Evolutionary conservation across 164 flowering plant genomes (phyloP), one percentile per base, ranked within the genome.

Genomic region (Aristolochia contorta): DNA sequence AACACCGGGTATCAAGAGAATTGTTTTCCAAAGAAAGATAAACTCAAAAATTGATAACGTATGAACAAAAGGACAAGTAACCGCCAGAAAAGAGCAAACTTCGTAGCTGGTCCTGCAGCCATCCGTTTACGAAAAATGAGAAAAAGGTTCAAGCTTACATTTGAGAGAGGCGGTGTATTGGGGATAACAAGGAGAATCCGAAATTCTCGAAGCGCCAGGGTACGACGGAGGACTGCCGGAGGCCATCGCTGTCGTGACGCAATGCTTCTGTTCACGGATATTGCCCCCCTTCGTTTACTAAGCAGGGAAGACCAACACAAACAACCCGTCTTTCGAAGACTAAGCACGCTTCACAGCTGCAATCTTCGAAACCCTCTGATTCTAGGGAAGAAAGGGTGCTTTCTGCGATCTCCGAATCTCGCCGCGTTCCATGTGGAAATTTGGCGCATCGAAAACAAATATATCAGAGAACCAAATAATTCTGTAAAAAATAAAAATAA

Each of bases 151-250:
- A 25, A 16, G 6, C 54, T 52, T 63, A 73, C 77, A 74, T 65
- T 74, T 74, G 46, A 74, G 77, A 56, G 77, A 74, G 24, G 77
- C 77, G 7, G 74, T 54, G 66, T 74, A 74, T 48, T 74, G 69
- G 20, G 74, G 62, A 24, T 61, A 74, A 64, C 77, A 74, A 16
- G 50, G 46, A 24, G 77, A 70, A 51, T 74, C 74, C 12, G 74
- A 67, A 41, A 74, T 33, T 47, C 74, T 61, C 1, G 77, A 21
- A 19, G 61, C 69, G 65, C 73, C 64, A 1, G 77, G 77, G 58
- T 70, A 74, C 24, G 74, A n/a, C 20, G 14, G 50, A 53, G 72
- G 43, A 23, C 9, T n/a, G n/a, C 32, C 3, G n/a, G 58, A 1
- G 7, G 22, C 24, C 49, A 22, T 24, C 21, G 47, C 59, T 12